Percentiles rank a stretch among this genome's conserved stretches.
Evolutionary conservation across 306 rosid genomes (phyloP).

Genomic region (Canavalia ensiformis): DNA sequence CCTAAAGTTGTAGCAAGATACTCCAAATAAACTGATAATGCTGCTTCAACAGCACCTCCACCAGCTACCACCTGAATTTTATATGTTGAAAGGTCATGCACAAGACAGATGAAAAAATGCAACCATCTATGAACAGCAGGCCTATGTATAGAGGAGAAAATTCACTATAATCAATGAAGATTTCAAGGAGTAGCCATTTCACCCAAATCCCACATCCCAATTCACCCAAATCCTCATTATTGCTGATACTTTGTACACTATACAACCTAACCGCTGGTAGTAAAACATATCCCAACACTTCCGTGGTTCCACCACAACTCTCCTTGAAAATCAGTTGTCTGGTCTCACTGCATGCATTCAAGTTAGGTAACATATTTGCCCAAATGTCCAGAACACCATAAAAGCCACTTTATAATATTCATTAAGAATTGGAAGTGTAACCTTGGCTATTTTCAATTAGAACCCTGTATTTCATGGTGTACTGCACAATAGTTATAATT

Average conservation of each 20-base stretch:
- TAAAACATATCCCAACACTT: neutral
- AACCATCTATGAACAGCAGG: neutral
- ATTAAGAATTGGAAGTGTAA: neutral
- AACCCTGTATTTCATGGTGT: neutral
- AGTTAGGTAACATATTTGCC: neutral
- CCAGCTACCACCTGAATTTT: conserved; percentile 93
- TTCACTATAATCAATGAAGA: conserved; percentile 9
- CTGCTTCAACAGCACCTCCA: conserved; percentile 98
- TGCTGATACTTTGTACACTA: neutral
- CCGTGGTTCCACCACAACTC: neutral
- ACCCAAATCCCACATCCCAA: conserved; percentile 15
- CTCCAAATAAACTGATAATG: conserved; percentile 92
- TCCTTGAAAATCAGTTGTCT: neutral
- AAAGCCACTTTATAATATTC: neutral
- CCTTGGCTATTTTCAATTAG: neutral
- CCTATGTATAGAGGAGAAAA: neutral
- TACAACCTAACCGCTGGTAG: neutral
- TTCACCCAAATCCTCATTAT: neutral
- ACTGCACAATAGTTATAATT: neutral
- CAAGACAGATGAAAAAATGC: conserved; percentile 1
- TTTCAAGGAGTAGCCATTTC: neutral
- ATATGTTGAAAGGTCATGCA: conserved; percentile 14
- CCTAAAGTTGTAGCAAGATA: conserved; percentile 96
- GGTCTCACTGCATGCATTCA: neutral
- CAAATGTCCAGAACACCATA: neutral